phyloP scores from a whole-genome alignment of 345 rosid genomes.

The Lepidium africanum region DNA sequence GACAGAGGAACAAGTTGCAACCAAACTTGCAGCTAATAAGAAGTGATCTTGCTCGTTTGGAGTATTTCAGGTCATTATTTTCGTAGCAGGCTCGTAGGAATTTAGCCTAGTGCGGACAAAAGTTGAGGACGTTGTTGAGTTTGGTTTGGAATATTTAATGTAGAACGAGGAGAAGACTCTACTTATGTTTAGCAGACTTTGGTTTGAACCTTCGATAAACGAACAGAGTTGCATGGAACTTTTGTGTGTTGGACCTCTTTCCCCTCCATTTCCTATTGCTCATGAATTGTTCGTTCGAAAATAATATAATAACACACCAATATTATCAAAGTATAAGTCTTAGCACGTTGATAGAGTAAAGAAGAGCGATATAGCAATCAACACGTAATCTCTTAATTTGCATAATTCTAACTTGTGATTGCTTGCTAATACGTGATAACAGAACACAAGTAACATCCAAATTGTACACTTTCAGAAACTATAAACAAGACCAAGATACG shows the following conservation, averaged over 20 bases:
- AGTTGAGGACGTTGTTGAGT: constrained; percentile 24
- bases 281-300: background rate
- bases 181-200: constrained; percentile 15
- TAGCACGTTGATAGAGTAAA: too few species aligned
- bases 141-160: constrained; percentile 14
- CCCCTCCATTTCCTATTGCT: background rate
- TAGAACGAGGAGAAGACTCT: constrained; percentile 22
- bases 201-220: constrained; percentile 2
- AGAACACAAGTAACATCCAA: background rate
- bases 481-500: background rate
- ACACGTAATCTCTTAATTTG: too few species aligned
- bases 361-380: too few species aligned
- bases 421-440: too few species aligned
- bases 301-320: background rate
- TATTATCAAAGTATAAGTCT: background rate
- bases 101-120: constrained; percentile 21
- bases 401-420: too few species aligned
- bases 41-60: constrained; percentile 18
- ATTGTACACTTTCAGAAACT: background rate
- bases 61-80: background rate
- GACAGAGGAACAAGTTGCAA: constrained; percentile 82
- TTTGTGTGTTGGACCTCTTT: constrained; percentile 3
- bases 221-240: constrained; percentile 6
- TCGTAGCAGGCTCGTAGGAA: constrained; percentile 21
- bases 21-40: constrained; percentile 47